Conservation (phyloP, 306 rosid genomes). For the Gillenia trifoliata region DNA sequence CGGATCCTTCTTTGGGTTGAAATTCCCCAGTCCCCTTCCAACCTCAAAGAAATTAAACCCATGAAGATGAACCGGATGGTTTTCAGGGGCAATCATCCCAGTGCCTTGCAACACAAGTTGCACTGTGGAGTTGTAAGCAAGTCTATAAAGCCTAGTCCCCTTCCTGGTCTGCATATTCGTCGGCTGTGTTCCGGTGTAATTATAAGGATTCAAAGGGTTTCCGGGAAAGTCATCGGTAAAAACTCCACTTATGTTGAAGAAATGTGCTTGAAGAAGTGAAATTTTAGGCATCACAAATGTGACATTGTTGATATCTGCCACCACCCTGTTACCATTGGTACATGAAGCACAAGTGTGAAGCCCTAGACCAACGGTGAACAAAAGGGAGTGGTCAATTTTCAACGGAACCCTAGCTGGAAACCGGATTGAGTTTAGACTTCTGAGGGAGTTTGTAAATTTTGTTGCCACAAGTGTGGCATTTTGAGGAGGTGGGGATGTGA, state of each 20-base stretch:
- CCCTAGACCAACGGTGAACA: constrained; percentile 76
- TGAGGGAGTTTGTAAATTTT: constrained; percentile 45
- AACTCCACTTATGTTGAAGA: constrained; percentile 68
- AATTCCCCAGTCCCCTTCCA: constrained; percentile 72
- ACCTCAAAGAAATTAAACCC: constrained; percentile 79
- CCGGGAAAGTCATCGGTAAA: constrained; percentile 77
- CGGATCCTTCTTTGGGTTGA: constrained; percentile 50
- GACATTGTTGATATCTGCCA: constrained; percentile 68
- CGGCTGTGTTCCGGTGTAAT: constrained; percentile 60
- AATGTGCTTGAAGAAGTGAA: constrained; percentile 80
- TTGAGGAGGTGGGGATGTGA: constrained; percentile 51
- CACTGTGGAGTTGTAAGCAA: constrained; percentile 68
- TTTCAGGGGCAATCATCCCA: constrained; percentile 73
- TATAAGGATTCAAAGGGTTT: constrained; percentile 41
- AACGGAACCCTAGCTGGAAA: constrained; percentile 69
- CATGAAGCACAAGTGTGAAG: constrained; percentile 61
- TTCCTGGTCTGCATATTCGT: constrained; percentile 44
- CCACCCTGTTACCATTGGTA: constrained; percentile 47
- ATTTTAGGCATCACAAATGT: constrained; percentile 73
- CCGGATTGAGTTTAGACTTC: constrained; percentile 53
- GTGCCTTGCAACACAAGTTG: constrained; percentile 79
- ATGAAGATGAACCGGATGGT: constrained; percentile 84
- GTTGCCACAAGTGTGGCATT: constrained; percentile 54
- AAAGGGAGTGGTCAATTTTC: constrained; percentile 58
- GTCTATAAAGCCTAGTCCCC: constrained; percentile 72